Base-by-base conservation (phyloP, 1,284 basidiomycete species). In the Moniliella sp. region DNA sequence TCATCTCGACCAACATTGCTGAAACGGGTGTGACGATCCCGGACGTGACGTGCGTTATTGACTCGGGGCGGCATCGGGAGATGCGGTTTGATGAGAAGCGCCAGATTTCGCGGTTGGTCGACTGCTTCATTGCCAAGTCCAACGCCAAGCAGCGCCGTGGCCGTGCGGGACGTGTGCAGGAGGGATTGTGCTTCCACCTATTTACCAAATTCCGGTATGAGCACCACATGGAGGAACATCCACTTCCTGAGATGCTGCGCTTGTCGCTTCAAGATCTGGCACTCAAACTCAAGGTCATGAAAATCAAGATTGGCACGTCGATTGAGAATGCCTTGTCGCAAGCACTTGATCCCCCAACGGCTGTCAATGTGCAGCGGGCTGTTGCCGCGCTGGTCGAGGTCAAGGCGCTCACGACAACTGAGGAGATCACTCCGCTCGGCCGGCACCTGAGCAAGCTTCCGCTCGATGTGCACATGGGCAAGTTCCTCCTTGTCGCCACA, bases 11-110 rank as follows among this genome's bases (percentile, higher is more conserved):
- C 31, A 66, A 78, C 48, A 76, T 80, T 45, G 74, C 79, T 16
- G 82, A 91, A 59, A 91, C 82, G 11, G 88, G 88, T 59, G 79
- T 97, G 38, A 97, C 88, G 0, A 94, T 97, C 37, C 88, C 88
- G 3, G 91, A 99, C 51, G 81, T 94, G 36, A 94, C 88, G 2
- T 88, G 84, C 49, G 91, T 97, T 9, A 86, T 97, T 36, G 91
- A 97, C 59, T 73, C 75, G 0, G 91, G 91, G 30, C 86, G 83
- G 56, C 86, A 97, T 57, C 71, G 42, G 12, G 45, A 40, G 31
- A 52, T 57, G 54, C 46, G 52, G 4, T 97, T 86, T 54, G 88
- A 97, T 55, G 91, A 97, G 65, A 97, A 94, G 64, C 73, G 88
- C 4, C 88, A 97, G 54, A 75, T 94, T 34, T 91, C 82, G 36